Percentiles rank a stretch among this genome's conserved stretches.
These are phyloP conservation scores for Sclerotinia minor DNA, from an alignment of 2,329 filamentous ascomycete genomes.

Conservation along the genomic window DNA sequence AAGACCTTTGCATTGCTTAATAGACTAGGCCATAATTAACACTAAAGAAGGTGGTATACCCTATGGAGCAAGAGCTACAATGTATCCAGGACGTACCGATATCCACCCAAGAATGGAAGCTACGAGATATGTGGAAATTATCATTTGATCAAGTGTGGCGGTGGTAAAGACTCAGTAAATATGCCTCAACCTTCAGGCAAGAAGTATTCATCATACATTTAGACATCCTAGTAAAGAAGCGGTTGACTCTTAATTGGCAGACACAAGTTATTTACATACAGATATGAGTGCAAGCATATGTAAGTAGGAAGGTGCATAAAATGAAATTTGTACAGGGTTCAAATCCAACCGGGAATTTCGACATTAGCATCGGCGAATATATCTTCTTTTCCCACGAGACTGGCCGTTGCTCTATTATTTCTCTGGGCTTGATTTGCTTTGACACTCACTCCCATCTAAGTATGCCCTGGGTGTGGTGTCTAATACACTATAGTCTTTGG, in stretches of 20 bases:
- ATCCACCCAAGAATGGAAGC: conserved; percentile 44
- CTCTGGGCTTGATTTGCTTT: too few relatives aligned
- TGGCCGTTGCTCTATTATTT: conserved; percentile 43
- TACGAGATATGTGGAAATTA: conserved; percentile 57
- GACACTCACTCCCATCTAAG: conserved; percentile 13
- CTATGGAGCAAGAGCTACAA: conserved; percentile 39
- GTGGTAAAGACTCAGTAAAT: conserved; percentile 46
- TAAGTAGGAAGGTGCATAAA: not conserved
- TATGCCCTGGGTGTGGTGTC: conserved; percentile 58
- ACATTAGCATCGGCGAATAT: conserved; percentile 41
- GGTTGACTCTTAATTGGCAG: not conserved
- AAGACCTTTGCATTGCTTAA: too few relatives aligned
- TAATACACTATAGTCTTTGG: too few relatives aligned
- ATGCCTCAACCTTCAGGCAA: conserved; percentile 51
- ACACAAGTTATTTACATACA: conserved; percentile 48
- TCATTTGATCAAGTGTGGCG: conserved; percentile 60
- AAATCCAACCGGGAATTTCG: conserved; percentile 46
- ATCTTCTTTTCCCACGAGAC: conserved; percentile 48
- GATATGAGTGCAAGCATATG: not conserved
- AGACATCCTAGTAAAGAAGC: not conserved
- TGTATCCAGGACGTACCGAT: conserved; percentile 28
- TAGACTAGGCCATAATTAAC: not conserved
- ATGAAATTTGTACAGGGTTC: conserved; percentile 43
- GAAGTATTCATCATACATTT: conserved; percentile 30
- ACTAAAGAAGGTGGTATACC: conserved; percentile 30